Conservation (phyloP, 345 rosid genomes). For the Bretschneidera sinensis region DNA sequence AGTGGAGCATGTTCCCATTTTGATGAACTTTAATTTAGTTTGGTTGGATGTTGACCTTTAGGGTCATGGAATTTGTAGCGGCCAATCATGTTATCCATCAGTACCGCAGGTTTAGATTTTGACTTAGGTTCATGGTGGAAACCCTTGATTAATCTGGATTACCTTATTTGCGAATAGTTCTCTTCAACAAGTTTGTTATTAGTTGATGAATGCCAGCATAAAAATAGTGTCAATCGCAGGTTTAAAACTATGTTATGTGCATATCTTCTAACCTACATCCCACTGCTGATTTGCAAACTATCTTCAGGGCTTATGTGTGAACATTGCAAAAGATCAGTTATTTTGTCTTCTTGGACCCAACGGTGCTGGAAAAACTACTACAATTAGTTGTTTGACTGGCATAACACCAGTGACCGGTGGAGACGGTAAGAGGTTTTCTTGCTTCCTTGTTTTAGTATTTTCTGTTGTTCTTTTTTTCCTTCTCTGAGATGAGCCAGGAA, state of each 20-base stretch:
- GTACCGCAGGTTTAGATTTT: no score
- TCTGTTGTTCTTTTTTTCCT: no score
- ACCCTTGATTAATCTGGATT: background rate
- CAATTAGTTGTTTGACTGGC: conserved; percentile 81
- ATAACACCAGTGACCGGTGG: conserved; percentile 73
- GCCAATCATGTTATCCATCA: no score
- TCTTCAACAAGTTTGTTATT: background rate
- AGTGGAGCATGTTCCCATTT: no score
- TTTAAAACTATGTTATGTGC: background rate
- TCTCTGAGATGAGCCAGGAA: background rate
- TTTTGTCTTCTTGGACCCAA: conserved; percentile 98
- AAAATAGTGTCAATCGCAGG: background rate
- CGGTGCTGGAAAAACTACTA: conserved; percentile 94
- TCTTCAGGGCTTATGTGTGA: conserved; percentile 78
- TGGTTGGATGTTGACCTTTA: background rate
- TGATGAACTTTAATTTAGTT: background rate
- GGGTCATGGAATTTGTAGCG: no score
- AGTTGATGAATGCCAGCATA: background rate
- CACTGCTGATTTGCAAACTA: conserved; percentile 11
- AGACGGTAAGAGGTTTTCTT: conserved; percentile 53
- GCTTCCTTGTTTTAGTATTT: background rate
- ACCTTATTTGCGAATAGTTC: background rate
- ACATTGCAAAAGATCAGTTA: conserved; percentile 72
- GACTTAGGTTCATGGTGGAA: no score
- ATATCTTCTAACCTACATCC: background rate